phyloP scores from a whole-genome alignment of 495 filamentous ascomycete species.

The Jackrogersella minutella region DNA sequence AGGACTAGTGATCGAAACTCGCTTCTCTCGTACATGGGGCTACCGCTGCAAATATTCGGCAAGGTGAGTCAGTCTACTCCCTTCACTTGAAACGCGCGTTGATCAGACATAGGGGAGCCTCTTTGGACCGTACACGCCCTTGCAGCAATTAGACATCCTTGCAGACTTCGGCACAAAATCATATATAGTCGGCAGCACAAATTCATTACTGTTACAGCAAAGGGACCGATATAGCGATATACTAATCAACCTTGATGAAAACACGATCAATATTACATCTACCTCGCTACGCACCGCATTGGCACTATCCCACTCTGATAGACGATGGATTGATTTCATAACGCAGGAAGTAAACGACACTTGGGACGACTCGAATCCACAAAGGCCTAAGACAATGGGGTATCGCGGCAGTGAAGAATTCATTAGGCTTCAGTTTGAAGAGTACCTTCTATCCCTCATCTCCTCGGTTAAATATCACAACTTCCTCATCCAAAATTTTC shows the following conservation, averaged over 20 bases:
- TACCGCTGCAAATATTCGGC: slow-evolving; percentile 94
- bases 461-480: slow-evolving; percentile 89
- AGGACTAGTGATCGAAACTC: slow-evolving; percentile 92
- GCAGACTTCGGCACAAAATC: slow-evolving; percentile 96
- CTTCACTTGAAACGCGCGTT: neutral
- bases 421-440: slow-evolving; percentile 96
- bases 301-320: slow-evolving; percentile 83
- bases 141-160: slow-evolving; percentile 93
- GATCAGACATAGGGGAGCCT: slow-evolving; percentile 73
- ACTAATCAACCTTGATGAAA: slow-evolving; percentile 94
- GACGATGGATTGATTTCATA: slow-evolving; percentile 96
- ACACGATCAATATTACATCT: slow-evolving; percentile 82
- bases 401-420: slow-evolving; percentile 98
- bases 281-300: slow-evolving; percentile 78
- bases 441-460: slow-evolving; percentile 90
- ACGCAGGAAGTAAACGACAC: slow-evolving; percentile 93
- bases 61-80: slow-evolving; percentile 63
- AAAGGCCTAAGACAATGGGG: slow-evolving; percentile 88
- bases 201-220: slow-evolving; percentile 90
- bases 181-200: slow-evolving; percentile 96
- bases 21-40: slow-evolving; percentile 89
- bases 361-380: slow-evolving; percentile 92
- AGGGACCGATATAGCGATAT: slow-evolving; percentile 98
- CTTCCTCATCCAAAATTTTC: slow-evolving; percentile 69
- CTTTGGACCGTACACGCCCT: slow-evolving; percentile 95